phyloP scores from a whole-genome alignment of 116 monocot genomes.

The Posidonia oceanica region DNA sequence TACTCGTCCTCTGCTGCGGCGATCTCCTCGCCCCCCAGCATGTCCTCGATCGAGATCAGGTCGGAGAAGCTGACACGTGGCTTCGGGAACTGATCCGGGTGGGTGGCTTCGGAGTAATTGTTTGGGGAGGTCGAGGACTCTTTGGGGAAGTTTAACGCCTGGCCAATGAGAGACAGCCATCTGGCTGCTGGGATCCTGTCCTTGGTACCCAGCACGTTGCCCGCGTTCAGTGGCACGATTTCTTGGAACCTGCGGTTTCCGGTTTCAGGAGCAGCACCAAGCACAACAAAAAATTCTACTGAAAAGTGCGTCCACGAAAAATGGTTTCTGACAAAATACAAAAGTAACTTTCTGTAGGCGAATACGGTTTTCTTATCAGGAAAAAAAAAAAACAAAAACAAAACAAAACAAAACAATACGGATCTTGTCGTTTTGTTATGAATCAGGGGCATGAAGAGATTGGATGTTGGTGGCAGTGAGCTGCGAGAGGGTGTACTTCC shows the following conservation, averaged over 20 bases:
- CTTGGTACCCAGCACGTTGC: slow-evolving; percentile 69
- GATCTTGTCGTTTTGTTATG: no score
- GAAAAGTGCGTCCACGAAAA: not conserved
- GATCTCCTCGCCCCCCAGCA: slow-evolving; percentile 3
- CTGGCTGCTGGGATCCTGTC: slow-evolving; percentile 57
- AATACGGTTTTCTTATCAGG: no score
- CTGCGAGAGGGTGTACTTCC: no score
- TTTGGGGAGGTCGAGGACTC: not conserved
- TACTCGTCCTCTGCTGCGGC: not conserved
- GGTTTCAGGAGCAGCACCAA: not conserved
- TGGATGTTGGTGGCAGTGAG: no score
- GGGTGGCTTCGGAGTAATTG: not conserved
- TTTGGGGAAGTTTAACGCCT: slow-evolving; percentile 34
- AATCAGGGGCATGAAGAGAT: no score
- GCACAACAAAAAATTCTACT: not conserved
- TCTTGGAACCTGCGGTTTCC: slow-evolving; percentile 69
- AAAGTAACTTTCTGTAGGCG: no score
- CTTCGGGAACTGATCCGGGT: slow-evolving; percentile 3
- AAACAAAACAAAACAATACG: no score
- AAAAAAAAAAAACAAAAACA: no score
- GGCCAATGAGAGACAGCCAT: slow-evolving; percentile 62
- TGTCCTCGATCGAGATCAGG: slow-evolving; percentile 34
- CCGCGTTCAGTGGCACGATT: slow-evolving; percentile 81
- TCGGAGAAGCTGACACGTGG: slow-evolving; percentile 60
- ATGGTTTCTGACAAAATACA: not conserved